Base-by-base conservation (phyloP, 345 rosid genomes). In the Boechera divaricarpa region DNA sequence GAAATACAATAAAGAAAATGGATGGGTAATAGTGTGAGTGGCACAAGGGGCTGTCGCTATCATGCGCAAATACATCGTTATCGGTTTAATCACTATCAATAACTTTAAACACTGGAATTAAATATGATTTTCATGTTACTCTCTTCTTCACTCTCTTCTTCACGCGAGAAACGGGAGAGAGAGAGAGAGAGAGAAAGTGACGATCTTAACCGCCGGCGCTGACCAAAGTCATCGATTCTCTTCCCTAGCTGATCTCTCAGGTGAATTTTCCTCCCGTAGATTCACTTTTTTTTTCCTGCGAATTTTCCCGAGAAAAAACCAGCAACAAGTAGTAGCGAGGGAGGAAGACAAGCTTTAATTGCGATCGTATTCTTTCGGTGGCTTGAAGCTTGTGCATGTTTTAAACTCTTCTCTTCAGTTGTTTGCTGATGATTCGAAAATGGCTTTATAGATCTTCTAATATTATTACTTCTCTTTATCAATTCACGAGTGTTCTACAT, bases 51-150 rank as follows among this genome's bases (percentile, higher is more conserved):
- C 76, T 67, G 77, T 68, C 56, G 47, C 81, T 79, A 81, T 83
- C 80, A 76, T 82, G 84, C 79, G 79, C 83, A 77, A 3, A 36
- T 73, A 59, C 69, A 85, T 85, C 87, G 70, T 84, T 52, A 61
- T 72, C 67, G 42, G 35, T 41, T 12, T 7, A 24, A 41, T 42
- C 86, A 65, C 78, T 63, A 45, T 73, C 82, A 36, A 42, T 58
- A 73, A 79, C 76, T 79, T 86, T 67, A 82, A 77, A 77, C 58
- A 33, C 55, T 45, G 10, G 6, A 63, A 63, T 35, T 73, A 21
- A 52, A 52, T 49, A 33, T 58, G 15, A 41, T 69, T 48, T n/a
- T 59, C 12, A 24, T 73, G 54, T 31, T 36, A 57, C 63, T 69
- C 74, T 45, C 72, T 61, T 21, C 24, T 21, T 31, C 31, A 57